Base-by-base conservation (phyloP, 192 early-diverging fungal species). In the Pilobolus umbonatus region DNA sequence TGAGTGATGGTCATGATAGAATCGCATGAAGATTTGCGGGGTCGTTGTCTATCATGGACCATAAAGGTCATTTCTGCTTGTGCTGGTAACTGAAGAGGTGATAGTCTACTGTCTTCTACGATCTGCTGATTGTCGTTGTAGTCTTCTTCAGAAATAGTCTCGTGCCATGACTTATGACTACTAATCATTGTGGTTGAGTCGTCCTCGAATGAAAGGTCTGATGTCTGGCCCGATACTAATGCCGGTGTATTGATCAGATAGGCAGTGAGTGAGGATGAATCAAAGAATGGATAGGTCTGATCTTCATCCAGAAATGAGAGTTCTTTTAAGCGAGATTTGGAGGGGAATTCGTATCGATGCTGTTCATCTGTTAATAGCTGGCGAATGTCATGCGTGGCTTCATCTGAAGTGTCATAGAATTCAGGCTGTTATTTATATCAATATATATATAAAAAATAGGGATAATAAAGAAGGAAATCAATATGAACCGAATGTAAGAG, bases 61-160 rank as follows among this genome's bases (percentile, higher is more conserved):
- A 21, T 9, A 7, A 21, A 3, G 21, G 43, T 5, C 29, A 15
- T n/a, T n/a, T 26, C 44, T n/a, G 53, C 24, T 58, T 65, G 64
- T n/a, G 36, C 45, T 44, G 64, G 64, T 19, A 65, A 39, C 44
- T 65, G 64, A 26, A 65, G 31, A 35, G 64, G 64, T 34, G 55
- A 57, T 10, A 65, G 35, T 42, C 50, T 36, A 38, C 56, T 28
- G 21, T 65, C 64, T 29, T 52, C 45, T 25, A 54, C 31, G 11
- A 54, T 22, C 5, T 22, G 31, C 24, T 54, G 19, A 52, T 51
- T 29, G 35, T 54, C 52, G 38, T 54, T n/a, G n/a, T n/a, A n/a
- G n/a, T n/a, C n/a, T n/a, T n/a, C n/a, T n/a, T n/a, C n/a, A n/a
- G n/a, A n/a, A 1, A 49, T 12, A 12, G 32, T 36, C 52, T 54